phyloP scores from a whole-genome alignment of 164 flowering plant species.

The Nymphaea colorata region DNA sequence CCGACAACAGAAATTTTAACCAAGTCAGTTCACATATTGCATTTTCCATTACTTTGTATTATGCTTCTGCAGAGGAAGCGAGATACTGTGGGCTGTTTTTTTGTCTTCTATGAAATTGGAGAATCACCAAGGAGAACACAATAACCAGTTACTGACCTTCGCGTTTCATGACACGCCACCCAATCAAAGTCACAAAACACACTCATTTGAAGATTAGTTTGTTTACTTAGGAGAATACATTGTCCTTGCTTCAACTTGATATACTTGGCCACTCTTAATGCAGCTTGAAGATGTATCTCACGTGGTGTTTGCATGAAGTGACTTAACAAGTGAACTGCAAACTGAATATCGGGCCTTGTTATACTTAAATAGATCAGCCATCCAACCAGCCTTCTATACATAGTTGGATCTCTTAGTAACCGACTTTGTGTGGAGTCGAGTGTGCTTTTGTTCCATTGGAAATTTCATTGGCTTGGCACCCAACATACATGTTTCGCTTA shows the following conservation, averaged over 20 bases:
- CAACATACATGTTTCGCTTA: too few species aligned
- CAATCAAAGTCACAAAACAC: neutral
- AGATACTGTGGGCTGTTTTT: neutral
- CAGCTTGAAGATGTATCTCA: neutral
- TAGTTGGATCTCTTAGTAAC: neutral
- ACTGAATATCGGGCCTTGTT: neutral
- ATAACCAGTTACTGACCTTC: conserved; percentile 1
- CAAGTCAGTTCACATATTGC: neutral
- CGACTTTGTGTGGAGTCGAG: neutral
- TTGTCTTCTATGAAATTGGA: neutral
- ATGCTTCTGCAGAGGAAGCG: neutral
- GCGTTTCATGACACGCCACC: neutral
- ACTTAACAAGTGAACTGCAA: neutral
- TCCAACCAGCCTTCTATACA: neutral
- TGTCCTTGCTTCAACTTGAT: neutral
- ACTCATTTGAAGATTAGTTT: neutral
- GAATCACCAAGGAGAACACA: conserved; percentile 1
- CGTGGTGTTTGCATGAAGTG: neutral
- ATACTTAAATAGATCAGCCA: neutral
- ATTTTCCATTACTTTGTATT: neutral
- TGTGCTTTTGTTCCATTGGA: neutral
- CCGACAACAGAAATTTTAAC: neutral
- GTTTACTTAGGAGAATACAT: neutral
- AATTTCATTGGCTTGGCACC: too few species aligned
- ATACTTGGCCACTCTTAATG: neutral